Conservation (phyloP, 805 yeast species). For the Candida suzukii region DNA sequence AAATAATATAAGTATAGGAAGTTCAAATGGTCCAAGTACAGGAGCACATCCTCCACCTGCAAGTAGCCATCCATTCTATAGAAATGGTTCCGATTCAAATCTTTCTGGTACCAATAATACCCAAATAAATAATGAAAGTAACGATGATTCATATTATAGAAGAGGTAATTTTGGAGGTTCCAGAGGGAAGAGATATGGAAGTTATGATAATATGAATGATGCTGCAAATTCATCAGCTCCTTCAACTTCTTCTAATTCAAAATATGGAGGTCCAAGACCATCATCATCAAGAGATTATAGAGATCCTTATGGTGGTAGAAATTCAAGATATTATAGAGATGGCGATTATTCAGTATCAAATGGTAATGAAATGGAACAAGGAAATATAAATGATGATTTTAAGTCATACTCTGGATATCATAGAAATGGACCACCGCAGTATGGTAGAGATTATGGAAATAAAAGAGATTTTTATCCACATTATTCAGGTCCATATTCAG, state of each 20-base stretch:
- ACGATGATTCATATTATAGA: background rate
- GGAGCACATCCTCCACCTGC: background rate
- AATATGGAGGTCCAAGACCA: conserved; percentile 2
- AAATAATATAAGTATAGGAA: too few species aligned
- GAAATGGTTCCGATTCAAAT: background rate
- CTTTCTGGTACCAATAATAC: background rate
- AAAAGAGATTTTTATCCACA: background rate
- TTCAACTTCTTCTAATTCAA: background rate
- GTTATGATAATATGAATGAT: background rate
- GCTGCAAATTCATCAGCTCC: background rate
- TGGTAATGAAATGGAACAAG: too few species aligned
- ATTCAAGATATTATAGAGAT: background rate
- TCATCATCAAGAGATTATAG: conserved; percentile 11
- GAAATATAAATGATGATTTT: background rate
- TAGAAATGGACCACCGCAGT: background rate
- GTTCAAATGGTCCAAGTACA: conserved; percentile 1
- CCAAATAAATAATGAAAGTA: too few species aligned
- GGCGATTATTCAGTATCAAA: background rate
- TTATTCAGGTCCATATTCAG: background rate
- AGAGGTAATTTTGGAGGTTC: conserved; percentile 1
- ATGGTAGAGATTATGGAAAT: background rate
- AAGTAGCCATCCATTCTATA: background rate
- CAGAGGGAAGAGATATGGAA: background rate
- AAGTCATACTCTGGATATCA: background rate
- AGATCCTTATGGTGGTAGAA: conserved; percentile 5